Conservation (phyloP, 192 early-diverging fungal genomes). For the Mortierella hygrophila region DNA sequence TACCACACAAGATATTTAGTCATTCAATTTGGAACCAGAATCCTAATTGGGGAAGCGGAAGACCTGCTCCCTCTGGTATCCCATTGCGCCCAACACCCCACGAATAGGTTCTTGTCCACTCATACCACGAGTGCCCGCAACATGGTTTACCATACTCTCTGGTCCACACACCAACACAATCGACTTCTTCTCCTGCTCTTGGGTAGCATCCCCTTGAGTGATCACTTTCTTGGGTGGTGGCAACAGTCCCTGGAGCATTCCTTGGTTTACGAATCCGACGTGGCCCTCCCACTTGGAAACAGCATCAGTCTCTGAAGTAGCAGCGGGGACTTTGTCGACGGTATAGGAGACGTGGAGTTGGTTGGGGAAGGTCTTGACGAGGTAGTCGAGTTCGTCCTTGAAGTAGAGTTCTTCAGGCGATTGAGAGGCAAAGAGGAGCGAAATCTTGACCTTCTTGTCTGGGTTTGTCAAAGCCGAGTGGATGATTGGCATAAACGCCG, state of each 20-base stretch:
- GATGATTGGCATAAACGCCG: conserved; percentile 78
- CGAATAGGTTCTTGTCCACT: conserved; percentile 68
- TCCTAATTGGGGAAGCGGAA: conserved; percentile 69
- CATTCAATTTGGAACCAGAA: background rate
- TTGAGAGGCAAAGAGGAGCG: conserved; percentile 64
- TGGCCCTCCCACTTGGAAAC: conserved; percentile 54
- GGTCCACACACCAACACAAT: conserved; percentile 77
- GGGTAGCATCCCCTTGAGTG: background rate
- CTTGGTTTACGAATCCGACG: conserved; percentile 42
- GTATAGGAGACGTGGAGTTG: conserved; percentile 64
- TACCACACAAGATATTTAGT: background rate
- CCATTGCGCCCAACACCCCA: conserved; percentile 66
- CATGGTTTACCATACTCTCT: conserved; percentile 68
- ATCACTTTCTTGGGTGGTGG: conserved; percentile 19
- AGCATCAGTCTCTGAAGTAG: conserved; percentile 37
- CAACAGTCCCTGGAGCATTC: conserved; percentile 52
- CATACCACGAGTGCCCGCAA: conserved; percentile 66
- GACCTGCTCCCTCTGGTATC: conserved; percentile 64
- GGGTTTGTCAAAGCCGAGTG: conserved; percentile 60
- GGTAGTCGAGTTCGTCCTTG: conserved; percentile 64
- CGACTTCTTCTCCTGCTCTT: conserved; percentile 11
- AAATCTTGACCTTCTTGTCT: conserved; percentile 58
- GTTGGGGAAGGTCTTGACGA: conserved; percentile 56
- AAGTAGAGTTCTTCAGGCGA: conserved; percentile 66
- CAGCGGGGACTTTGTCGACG: conserved; percentile 57